Conservation (phyloP, 371 early-diverging fungal species). For the Mucor indicus region DNA sequence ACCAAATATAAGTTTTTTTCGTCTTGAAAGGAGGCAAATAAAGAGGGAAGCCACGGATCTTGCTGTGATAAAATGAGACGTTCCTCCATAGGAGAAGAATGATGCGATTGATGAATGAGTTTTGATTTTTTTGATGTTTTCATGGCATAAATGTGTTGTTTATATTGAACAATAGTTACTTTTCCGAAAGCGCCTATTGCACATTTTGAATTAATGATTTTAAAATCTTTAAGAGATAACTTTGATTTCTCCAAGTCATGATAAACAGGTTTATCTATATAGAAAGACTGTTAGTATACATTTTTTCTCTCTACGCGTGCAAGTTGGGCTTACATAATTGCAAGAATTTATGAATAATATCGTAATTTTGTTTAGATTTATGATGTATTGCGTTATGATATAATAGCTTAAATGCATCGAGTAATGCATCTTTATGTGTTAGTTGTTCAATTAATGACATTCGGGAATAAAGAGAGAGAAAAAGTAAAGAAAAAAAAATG, state of each 20-base stretch:
- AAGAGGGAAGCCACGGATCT: constrained; percentile 75
- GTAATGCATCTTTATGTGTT: constrained; percentile 17
- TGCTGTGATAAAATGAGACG: constrained; percentile 76
- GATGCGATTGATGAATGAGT: constrained; percentile 81
- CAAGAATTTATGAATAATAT: constrained; percentile 9
- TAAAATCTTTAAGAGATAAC: constrained; percentile 21
- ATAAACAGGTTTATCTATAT: constrained; percentile 19
- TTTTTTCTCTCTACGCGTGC: not conserved
- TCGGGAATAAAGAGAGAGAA: not conserved
- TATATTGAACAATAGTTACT: constrained; percentile 61
- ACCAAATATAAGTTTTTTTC: constrained; percentile 83
- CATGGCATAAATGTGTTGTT: constrained; percentile 84
- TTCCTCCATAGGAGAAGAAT: constrained; percentile 90
- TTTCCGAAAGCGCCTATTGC: constrained; percentile 25
- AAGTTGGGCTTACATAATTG: constrained; percentile 8
- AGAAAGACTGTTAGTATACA: not conserved
- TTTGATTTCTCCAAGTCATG: constrained; percentile 8
- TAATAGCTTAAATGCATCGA: constrained; percentile 18
- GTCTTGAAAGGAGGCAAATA: constrained; percentile 94
- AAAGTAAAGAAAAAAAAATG: constrained; percentile 4
- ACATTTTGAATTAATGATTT: constrained; percentile 16
- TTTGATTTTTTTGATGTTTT: constrained; percentile 90
- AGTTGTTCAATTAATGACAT: constrained; percentile 8
- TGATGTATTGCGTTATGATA: constrained; percentile 8
- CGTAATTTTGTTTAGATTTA: constrained; percentile 5